Conservation (phyloP, 192 early-diverging fungal species). For the Coemansia sp. region DNA sequence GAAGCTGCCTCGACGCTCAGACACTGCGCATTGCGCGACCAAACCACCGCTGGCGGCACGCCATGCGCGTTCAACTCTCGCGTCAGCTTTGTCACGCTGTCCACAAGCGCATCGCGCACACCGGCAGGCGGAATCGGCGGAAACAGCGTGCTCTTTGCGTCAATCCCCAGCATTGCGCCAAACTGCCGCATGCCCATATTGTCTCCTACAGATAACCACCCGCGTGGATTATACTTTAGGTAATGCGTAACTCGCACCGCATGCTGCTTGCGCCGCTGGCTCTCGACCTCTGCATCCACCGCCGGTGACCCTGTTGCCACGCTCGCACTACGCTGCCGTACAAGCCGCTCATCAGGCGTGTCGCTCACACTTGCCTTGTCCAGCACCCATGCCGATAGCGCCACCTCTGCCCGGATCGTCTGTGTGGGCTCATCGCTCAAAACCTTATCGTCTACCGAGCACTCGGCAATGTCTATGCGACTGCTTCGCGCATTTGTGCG, state of each 20-base stretch:
- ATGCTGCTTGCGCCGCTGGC: constrained; percentile 35
- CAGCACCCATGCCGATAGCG: constrained; percentile 41
- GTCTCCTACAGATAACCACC: constrained; percentile 29
- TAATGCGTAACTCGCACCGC: constrained; percentile 39
- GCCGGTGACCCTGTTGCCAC: constrained; percentile 31
- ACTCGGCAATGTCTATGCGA: constrained; percentile 46
- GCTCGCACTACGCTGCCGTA: constrained; percentile 5
- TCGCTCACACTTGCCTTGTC: constrained; percentile 23
- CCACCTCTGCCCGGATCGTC: constrained; percentile 25
- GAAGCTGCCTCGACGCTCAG: constrained; percentile 2
- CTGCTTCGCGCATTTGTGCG: constrained; percentile 21
- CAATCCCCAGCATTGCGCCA: constrained; percentile 18
- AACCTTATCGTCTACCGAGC: constrained; percentile 12
- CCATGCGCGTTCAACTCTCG: constrained; percentile 23
- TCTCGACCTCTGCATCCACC: constrained; percentile 32
- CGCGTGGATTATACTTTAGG: constrained; percentile 34
- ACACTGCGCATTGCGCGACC: constrained; percentile 38
- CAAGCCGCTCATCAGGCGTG: not conserved
- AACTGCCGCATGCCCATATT: not conserved
- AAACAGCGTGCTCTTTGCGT: constrained; percentile 2
- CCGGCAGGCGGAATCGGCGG: constrained; percentile 22
- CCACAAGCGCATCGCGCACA: constrained; percentile 9
- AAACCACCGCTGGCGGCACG: constrained; percentile 32
- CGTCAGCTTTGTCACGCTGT: constrained; percentile 13
- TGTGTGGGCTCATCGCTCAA: not conserved